Percentiles rank a stretch among this genome's conserved stretches.
Conservation (phyloP, 352 stramenopile genomes). For the Pythium brachiatum region DNA sequence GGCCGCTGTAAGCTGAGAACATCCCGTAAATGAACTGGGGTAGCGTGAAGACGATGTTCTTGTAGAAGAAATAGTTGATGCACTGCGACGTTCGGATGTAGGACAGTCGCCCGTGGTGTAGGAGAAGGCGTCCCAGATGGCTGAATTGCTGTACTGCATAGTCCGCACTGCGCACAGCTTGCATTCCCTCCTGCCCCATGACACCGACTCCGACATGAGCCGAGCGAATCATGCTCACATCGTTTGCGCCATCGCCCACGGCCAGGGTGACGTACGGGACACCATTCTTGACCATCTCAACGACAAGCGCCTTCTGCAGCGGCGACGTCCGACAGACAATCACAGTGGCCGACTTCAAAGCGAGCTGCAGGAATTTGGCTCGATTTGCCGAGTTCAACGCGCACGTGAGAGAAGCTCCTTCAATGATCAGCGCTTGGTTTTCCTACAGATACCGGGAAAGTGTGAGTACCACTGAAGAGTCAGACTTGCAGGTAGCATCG, state of each 20-base stretch:
- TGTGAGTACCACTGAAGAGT: neutral
- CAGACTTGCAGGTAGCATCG: neutral
- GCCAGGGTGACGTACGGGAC: slow-evolving; percentile 89
- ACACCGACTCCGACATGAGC: slow-evolving; percentile 98
- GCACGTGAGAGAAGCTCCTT: slow-evolving; percentile 57
- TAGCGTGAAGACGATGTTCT: slow-evolving; percentile 94
- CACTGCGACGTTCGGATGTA: slow-evolving; percentile 95
- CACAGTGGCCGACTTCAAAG: slow-evolving; percentile 75
- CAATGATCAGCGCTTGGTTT: slow-evolving; percentile 66
- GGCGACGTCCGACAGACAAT: slow-evolving; percentile 88
- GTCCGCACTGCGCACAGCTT: slow-evolving; percentile 77
- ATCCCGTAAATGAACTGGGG: slow-evolving; percentile 87
- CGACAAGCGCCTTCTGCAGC: slow-evolving; percentile 88
- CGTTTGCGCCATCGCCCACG: slow-evolving; percentile 99
- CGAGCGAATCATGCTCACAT: slow-evolving; percentile 99
- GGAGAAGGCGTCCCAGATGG: slow-evolving; percentile 63
- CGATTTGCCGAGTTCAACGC: slow-evolving; percentile 55
- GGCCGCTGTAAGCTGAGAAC: slow-evolving; percentile 84
- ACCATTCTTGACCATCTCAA: slow-evolving; percentile 92
- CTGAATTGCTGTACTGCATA: slow-evolving; percentile 85
- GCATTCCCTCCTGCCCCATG: slow-evolving; percentile 95
- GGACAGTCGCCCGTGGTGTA: slow-evolving; percentile 90
- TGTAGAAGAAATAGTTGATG: slow-evolving; percentile 99
- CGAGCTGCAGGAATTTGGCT: slow-evolving; percentile 62
- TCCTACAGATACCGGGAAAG: slow-evolving; percentile 31